These are phyloP conservation scores for Elymus sibiricus DNA, from an alignment of 176 grass and related monocot species.

Conservation along the genomic window DNA sequence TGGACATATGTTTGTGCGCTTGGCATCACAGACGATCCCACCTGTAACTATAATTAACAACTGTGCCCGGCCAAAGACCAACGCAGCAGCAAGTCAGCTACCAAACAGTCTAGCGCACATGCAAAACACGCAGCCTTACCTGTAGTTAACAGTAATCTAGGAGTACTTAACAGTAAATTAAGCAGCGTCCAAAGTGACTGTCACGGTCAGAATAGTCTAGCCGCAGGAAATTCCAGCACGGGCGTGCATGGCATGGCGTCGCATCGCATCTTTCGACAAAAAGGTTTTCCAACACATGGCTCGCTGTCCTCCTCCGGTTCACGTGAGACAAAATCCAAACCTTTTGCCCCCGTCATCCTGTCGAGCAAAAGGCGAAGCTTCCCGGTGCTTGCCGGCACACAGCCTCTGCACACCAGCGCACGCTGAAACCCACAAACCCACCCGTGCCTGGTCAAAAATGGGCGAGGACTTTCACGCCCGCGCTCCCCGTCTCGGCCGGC, in stretches of 20 bases:
- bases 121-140: background rate
- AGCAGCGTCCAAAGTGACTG: background rate
- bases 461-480: slow-evolving; percentile 7
- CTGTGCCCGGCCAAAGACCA: background rate
- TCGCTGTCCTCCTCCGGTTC: slow-evolving; percentile 14
- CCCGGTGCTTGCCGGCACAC: slow-evolving; percentile 6
- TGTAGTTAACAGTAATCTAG: no score
- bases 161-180: background rate
- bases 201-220: slow-evolving; percentile 8
- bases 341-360: background rate
- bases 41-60: background rate
- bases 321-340: slow-evolving; percentile 23
- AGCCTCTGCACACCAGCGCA: background rate
- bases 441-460: background rate
- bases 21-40: background rate
- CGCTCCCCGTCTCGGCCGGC: background rate
- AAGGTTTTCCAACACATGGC: background rate
- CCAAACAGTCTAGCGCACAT: background rate
- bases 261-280: background rate
- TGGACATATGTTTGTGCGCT: background rate
- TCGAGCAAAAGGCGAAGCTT: slow-evolving; percentile 44
- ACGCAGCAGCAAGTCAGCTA: background rate
- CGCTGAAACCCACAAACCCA: background rate
- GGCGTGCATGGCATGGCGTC: background rate
- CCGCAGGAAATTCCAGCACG: slow-evolving; percentile 30